Conservation (phyloP, 306 rosid genomes). For the Cyamopsis tetragonoloba region DNA sequence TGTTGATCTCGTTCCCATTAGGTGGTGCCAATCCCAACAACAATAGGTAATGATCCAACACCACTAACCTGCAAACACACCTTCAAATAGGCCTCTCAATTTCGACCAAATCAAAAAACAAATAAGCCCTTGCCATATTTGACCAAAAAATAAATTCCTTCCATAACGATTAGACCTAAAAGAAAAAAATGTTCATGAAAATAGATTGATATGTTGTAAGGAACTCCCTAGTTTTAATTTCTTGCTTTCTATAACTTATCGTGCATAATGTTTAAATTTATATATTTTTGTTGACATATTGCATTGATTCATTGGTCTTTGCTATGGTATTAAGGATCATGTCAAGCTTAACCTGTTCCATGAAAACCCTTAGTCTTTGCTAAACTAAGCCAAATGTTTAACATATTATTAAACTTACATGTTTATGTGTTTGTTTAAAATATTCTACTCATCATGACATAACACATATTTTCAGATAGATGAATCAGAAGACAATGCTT, state of each 20-base stretch:
- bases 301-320: too few species aligned
- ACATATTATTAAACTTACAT: background rate
- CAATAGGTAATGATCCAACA: too few species aligned
- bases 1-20: too few species aligned
- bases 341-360: background rate
- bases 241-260: background rate
- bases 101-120: too few species aligned
- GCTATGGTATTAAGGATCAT: too few species aligned
- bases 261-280: background rate
- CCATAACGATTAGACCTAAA: too few species aligned
- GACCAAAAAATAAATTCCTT: too few species aligned
- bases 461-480: conserved; percentile 44
- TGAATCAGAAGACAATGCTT: conserved; percentile 45
- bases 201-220: background rate
- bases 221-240: background rate
- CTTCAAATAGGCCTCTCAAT: too few species aligned
- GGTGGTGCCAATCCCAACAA: too few species aligned
- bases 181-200: too few species aligned
- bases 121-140: too few species aligned
- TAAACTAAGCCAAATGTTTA: background rate
- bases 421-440: conserved; percentile 10
- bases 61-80: too few species aligned
- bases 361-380: background rate
- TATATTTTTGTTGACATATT: background rate
- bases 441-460: background rate